Base-by-base conservation (phyloP, 495 filamentous ascomycete genomes). In the Penicillium dipodomyicola region DNA sequence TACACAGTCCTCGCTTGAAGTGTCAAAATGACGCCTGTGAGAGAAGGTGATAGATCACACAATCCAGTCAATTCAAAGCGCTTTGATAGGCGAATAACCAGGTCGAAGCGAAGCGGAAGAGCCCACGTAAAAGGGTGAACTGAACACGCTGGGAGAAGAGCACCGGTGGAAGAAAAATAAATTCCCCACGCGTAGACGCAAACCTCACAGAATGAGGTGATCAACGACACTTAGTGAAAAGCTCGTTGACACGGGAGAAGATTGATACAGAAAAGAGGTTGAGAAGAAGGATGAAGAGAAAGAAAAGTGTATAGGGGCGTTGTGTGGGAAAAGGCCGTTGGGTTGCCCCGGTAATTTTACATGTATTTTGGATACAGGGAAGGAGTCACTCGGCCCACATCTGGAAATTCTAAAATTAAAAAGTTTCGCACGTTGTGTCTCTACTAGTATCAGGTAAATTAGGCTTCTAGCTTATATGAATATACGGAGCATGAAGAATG, bases 221-320 rank as follows among this genome's bases (percentile, higher is more conserved):
- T 64, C 74, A 76, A 77, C 76, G 74, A 78, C 70, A 77, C 76
- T 77, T 79, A 79, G 71, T 77, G 73, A 79, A 79, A 79, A 77
- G 76, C 73, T 79, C 76, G 76, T 76, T 77, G 71, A 54, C 59
- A 52, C 50, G 56, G 61, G 58, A 68, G 56, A 52, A 56, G 44
- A 30, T 54, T 50, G 60, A 54, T 56, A 56, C 33, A 46, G 40
- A 60, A 58, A 49, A 49, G 53, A 51, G 55, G 59, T 52, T 53
- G 48, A 50, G 55, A 52, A 58, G 58, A 58, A 52, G 49, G 25
- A 56, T 59, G 57, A 54, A 53, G 50, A 62, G 51, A 57, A 57
- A 51, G 57, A 59, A 56, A 61, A 64, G 49, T 55, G 58, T 63
- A 49, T 53, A 58, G 57, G 55, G 53, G 54, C 52, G 52, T 47